Evolutionary conservation across 306 rosid genomes (phyloP).

Genomic region (Glycyrrhiza uralensis): DNA sequence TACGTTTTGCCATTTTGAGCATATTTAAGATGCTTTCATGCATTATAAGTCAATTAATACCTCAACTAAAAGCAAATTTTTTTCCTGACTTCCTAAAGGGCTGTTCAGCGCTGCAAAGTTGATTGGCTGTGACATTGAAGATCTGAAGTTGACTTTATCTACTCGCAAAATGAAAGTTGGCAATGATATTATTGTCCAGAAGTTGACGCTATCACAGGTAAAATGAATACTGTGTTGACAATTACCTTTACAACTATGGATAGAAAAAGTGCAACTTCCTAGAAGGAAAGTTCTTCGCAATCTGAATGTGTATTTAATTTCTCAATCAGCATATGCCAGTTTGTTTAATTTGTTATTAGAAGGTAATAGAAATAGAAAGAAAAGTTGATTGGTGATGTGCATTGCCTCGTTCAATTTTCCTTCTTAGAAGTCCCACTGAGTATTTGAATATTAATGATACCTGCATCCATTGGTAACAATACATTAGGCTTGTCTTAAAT

Average conservation of each 20-base stretch:
- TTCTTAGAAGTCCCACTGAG: neutral
- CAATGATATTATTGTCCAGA: conserved; percentile 83
- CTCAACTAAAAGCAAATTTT: conserved; percentile 19
- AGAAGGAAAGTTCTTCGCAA: neutral
- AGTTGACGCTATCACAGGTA: conserved; percentile 84
- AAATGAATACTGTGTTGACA: conserved; percentile 29
- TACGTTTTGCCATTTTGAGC: neutral
- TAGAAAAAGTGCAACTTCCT: neutral
- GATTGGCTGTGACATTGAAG: conserved; percentile 77
- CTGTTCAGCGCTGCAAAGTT: conserved; percentile 60
- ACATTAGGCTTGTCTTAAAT: neutral
- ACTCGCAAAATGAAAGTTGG: conserved; percentile 94
- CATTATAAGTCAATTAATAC: conserved; percentile 8
- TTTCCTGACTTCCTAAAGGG: conserved; percentile 52
- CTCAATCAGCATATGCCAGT: neutral
- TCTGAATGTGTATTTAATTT: conserved; percentile 4
- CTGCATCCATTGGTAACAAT: neutral
- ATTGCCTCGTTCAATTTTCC: neutral
- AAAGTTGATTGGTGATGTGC: neutral
- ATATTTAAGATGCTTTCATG: neutral
- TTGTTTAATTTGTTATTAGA: neutral
- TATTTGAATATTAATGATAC: conserved; percentile 1
- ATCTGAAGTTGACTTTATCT: conserved; percentile 73
- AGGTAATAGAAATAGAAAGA: neutral
- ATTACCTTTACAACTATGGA: conserved; percentile 7